phyloP scores from a whole-genome alignment of 2,329 filamentous ascomycete species.

The Zalaria obscura region DNA sequence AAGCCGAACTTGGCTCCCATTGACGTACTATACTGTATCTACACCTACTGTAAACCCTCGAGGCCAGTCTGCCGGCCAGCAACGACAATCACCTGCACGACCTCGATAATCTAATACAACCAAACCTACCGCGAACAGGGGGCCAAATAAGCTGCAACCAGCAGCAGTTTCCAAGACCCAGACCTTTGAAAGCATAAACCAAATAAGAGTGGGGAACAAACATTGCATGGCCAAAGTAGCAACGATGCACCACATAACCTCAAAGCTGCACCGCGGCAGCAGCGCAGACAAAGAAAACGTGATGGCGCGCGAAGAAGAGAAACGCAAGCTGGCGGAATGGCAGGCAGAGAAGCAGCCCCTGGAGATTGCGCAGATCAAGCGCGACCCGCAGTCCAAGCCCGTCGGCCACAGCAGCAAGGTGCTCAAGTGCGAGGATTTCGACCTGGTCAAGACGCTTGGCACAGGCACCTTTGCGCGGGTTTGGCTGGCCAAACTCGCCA shows the following conservation, averaged over 20 bases:
- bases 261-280: constrained; percentile 20
- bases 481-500: constrained; percentile 56
- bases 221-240: background rate
- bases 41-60: too few species aligned
- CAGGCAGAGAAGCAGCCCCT: constrained; percentile 29
- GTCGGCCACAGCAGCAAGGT: constrained; percentile 33
- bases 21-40: too few species aligned
- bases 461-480: constrained; percentile 75
- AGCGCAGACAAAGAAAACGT: constrained; percentile 8
- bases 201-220: background rate
- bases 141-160: too few species aligned
- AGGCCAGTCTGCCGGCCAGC: too few species aligned
- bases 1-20: too few species aligned
- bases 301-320: constrained; percentile 31
- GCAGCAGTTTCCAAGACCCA: too few species aligned
- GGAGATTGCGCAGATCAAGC: constrained; percentile 26
- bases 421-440: constrained; percentile 47
- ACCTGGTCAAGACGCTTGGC: constrained; percentile 59
- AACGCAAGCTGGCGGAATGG: constrained; percentile 30
- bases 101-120: too few species aligned
- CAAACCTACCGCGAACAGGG: too few species aligned
- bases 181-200: background rate
- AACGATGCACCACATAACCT: constrained; percentile 17
- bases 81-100: too few species aligned
- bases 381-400: constrained; percentile 27